phyloP scores from a whole-genome alignment of 2,329 filamentous ascomycete species.

The Penicillium italicum region DNA sequence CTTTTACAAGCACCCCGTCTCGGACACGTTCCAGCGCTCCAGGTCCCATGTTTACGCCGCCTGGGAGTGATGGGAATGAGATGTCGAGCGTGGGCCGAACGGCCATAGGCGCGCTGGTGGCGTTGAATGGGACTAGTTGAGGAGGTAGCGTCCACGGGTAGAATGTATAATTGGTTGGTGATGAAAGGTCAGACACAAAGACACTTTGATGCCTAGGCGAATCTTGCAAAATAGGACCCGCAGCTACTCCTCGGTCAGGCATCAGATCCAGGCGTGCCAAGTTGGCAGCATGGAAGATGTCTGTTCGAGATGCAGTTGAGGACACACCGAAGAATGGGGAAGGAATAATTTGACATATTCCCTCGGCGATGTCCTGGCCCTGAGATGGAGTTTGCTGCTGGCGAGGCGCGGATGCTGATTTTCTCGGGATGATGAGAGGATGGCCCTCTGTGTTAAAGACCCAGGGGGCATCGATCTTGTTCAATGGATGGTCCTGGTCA shows the following conservation, averaged over 20 bases:
- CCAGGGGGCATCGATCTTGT: constrained; percentile 77
- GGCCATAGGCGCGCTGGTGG: constrained; percentile 69
- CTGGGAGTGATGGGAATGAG: constrained; percentile 58
- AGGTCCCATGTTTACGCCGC: constrained; percentile 43
- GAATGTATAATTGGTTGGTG: constrained; percentile 73
- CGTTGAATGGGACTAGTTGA: constrained; percentile 69
- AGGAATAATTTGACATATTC: constrained; percentile 65
- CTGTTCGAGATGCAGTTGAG: constrained; percentile 69
- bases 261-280: constrained; percentile 77
- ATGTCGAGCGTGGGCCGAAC: constrained; percentile 69
- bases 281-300: constrained; percentile 85
- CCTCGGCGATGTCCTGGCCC: constrained; percentile 28
- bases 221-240: constrained; percentile 55
- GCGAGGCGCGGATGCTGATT: constrained; percentile 14
- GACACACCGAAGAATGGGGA: constrained; percentile 66
- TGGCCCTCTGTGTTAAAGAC: constrained; percentile 97
- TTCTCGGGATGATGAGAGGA: constrained; percentile 75
- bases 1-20: constrained; percentile 59
- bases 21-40: constrained; percentile 55
- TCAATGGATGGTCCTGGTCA: constrained; percentile 79
- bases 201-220: constrained; percentile 55
- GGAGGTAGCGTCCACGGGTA: constrained; percentile 91
- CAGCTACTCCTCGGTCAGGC: constrained; percentile 55
- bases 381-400: constrained; percentile 11
- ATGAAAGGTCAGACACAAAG: constrained; percentile 52